Evolutionary conservation across 345 rosid species (phyloP).

Genomic region (Iberis pinnata): DNA sequence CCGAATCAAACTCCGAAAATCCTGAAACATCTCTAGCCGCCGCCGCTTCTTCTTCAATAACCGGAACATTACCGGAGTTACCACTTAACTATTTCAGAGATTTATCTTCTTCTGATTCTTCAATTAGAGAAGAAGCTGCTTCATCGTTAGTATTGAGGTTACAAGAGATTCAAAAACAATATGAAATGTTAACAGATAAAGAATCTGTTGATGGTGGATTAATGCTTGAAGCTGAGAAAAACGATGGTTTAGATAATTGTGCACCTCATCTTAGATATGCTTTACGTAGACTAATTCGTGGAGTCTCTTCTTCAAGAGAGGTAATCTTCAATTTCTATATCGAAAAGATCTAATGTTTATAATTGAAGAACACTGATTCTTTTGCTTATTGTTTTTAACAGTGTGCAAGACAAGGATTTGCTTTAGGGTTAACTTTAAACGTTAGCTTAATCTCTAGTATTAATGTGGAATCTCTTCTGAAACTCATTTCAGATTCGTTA

Average conservation of each 20-base stretch:
- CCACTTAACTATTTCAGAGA: constrained; percentile 69
- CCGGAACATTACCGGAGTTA: constrained; percentile 46
- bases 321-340: constrained; percentile 26
- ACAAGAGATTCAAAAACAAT: constrained; percentile 66
- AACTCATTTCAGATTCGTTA: constrained; percentile 54
- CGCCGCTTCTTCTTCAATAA: constrained; percentile 20
- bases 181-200: constrained; percentile 45
- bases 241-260: constrained; percentile 78
- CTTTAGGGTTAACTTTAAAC: constrained; percentile 69
- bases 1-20: constrained; percentile 26
- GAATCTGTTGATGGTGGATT: constrained; percentile 43
- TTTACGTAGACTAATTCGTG: constrained; percentile 78
- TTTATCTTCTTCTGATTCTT: constrained; percentile 54
- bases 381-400: constrained; percentile 24
- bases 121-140: constrained; percentile 56
- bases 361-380: too few relatives aligned
- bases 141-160: constrained; percentile 57
- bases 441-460: constrained; percentile 49
- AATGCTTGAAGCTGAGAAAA: constrained; percentile 77
- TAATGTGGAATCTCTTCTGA: constrained; percentile 60
- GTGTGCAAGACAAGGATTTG: constrained; percentile 97
- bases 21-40: constrained; percentile 18
- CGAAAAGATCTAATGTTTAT: not conserved
- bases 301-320: constrained; percentile 94
- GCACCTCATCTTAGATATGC: constrained; percentile 86